A percentile compares a stretch with the other conserved stretches of the same genome.
Conservation (phyloP, 352 stramenopile genomes). For the Phytophthora brassicae region DNA sequence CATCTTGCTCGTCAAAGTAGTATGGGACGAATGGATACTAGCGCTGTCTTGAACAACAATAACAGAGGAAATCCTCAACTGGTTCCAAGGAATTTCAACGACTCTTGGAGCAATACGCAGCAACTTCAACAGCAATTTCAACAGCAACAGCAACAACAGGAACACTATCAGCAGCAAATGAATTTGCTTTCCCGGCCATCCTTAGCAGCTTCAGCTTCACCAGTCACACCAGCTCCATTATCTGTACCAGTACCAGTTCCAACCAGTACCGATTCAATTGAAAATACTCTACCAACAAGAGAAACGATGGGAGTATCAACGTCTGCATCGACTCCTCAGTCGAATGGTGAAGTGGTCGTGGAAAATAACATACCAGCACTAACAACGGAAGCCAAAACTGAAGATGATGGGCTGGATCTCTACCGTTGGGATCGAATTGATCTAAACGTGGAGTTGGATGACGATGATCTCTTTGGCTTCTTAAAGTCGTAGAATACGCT, state of each 20-base stretch:
- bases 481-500: slow-evolving; percentile 62
- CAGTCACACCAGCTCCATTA: slow-evolving; percentile 17
- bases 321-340: background rate
- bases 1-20: slow-evolving; percentile 42
- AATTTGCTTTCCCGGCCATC: slow-evolving; percentile 18
- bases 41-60: slow-evolving; percentile 19
- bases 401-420: slow-evolving; percentile 65
- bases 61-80: slow-evolving; percentile 18
- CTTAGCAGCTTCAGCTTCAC: slow-evolving; percentile 17
- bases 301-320: slow-evolving; percentile 13
- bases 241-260: background rate
- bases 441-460: slow-evolving; percentile 79
- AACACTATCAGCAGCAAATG: slow-evolving; percentile 29
- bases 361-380: slow-evolving; percentile 14
- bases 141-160: slow-evolving; percentile 24
- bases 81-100: slow-evolving; percentile 9
- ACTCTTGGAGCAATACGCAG: slow-evolving; percentile 20
- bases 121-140: slow-evolving; percentile 23
- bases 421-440: slow-evolving; percentile 84
- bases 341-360: slow-evolving; percentile 2
- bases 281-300: background rate
- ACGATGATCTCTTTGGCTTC: slow-evolving; percentile 88
- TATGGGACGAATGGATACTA: slow-evolving; percentile 24
- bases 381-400: slow-evolving; percentile 30
- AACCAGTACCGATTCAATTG: background rate